Evolutionary conservation across 2,329 filamentous ascomycete genomes (phyloP).

Genomic region (Emergomyces pasteurianus): DNA sequence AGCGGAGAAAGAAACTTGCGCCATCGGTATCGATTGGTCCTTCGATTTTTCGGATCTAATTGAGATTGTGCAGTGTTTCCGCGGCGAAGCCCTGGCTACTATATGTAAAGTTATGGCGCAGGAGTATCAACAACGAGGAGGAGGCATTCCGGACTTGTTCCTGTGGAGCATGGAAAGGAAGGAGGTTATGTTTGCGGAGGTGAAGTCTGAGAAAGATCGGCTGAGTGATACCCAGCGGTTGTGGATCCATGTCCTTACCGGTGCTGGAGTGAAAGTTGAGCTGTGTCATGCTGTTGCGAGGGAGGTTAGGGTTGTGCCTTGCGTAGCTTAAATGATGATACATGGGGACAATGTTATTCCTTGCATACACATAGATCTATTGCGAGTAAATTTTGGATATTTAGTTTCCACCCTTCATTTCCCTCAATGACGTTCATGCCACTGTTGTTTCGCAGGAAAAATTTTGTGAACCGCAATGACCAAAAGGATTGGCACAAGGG

Average conservation of each 20-base stretch:
- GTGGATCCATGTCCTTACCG: constrained; percentile 89
- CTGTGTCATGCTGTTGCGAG: constrained; percentile 56
- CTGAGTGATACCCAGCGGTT: constrained; percentile 91
- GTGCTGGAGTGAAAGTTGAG: constrained; percentile 75
- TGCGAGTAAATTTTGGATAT: neutral
- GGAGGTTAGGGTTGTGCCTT: constrained; percentile 32
- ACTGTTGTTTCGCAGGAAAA: too few species aligned
- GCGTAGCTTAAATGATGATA: neutral
- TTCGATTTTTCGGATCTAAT: constrained; percentile 67
- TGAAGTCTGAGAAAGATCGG: constrained; percentile 80
- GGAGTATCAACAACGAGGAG: constrained; percentile 76
- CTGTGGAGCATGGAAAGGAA: constrained; percentile 57
- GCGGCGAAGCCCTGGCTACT: constrained; percentile 64
- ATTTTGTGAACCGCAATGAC: too few species aligned
- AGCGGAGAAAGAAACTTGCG: constrained; percentile 60
- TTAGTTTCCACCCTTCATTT: neutral
- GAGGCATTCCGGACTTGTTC: constrained; percentile 85
- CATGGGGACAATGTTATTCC: neutral
- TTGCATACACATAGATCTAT: neutral
- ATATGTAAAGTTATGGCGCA: constrained; percentile 92
- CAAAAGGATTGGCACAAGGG: too few species aligned
- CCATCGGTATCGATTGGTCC: constrained; percentile 87
- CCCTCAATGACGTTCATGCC: too few species aligned
- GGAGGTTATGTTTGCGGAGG: constrained; percentile 65
- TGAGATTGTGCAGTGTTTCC: constrained; percentile 68